Evolutionary conservation across 441 rosid species (phyloP), one percentile per base, ranked within the genome.

Genomic region (Sinapis alba): DNA sequence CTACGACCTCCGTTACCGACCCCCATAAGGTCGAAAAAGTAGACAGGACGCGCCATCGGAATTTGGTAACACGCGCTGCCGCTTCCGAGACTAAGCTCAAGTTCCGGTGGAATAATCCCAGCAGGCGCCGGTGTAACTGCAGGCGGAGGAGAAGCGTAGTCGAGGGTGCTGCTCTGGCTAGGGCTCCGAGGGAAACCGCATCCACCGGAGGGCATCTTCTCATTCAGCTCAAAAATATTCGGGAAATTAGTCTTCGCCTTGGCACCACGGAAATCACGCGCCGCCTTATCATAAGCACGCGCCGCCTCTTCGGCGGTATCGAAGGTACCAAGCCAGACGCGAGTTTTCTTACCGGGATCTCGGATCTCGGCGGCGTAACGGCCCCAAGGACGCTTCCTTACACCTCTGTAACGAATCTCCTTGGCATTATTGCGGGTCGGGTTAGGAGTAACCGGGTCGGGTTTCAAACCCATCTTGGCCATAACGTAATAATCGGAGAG

Each of bases 291-390:
- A 47, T 88, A 88, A 4, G 92, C 92, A 81, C 85, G 85, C 84
- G 90, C 90, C 4, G 92, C 92, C 15, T 84, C 87, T 36, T 82
- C 88, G 0, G 91, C 89, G 0, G 91, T 87, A 58, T 86, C 87
- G 47, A 86, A 87, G 7, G 91, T 88, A 1, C 92, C 90, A 13
- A 88, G 83, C 92, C 92, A 88, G 71, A 88, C 88, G 0, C 92
- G 84, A 6, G 86, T 80, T 71, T 88, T 88, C 84, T 86, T 88
- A 2, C 86, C 85, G 0, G 90, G 90, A 77, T 88, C 88, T 18
- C 92, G 86, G 83, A 88, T 88, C 86, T 88, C 92, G 36, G 92
- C 90, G 10, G 92, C 88, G 67, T 88, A 88, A 7, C 90, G 87
- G 6, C 92, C 92, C 90, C 92, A 86, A 1, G 90, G 92, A 19